A percentile compares a stretch with the other conserved stretches of the same genome.
Conservation (phyloP, 768 basidiomycete genomes). For the Psilocybe tampanensis region DNA sequence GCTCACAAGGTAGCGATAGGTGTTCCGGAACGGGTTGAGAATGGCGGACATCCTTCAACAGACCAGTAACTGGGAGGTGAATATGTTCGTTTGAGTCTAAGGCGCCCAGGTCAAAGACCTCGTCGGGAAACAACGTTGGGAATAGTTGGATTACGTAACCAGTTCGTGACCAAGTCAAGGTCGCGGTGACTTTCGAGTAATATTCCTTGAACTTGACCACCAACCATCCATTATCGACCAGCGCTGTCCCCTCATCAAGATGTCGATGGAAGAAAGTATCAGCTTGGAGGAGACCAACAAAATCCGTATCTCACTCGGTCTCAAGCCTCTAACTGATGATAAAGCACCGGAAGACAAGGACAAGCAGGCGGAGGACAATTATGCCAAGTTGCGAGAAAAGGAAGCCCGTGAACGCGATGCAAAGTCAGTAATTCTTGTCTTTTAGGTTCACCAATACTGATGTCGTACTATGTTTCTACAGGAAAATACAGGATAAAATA, state of each 20-base stretch:
- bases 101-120: neutral
- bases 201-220: neutral
- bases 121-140: conserved; percentile 11
- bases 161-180: neutral
- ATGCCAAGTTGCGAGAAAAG: conserved; percentile 66
- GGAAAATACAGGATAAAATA: conserved; percentile 74
- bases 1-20: conserved; percentile 54
- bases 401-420: conserved; percentile 73
- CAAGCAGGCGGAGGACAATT: conserved; percentile 87
- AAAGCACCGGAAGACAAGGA: conserved; percentile 72
- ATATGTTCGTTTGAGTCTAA: neutral
- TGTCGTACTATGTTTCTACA: conserved; percentile 34
- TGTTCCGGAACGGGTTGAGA: conserved; percentile 47
- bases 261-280: conserved; percentile 85
- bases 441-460: conserved; percentile 8
- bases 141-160: conserved; percentile 15
- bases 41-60: conserved; percentile 43
- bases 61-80: neutral
- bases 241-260: conserved; percentile 24
- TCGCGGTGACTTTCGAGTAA: no score
- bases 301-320: conserved; percentile 90
- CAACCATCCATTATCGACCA: neutral
- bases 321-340: conserved; percentile 91
- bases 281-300: conserved; percentile 95
- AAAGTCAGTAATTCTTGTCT: conserved; percentile 55